A percentile compares a stretch with the other conserved stretches of the same genome.
These are phyloP conservation scores for Aspergillus brasiliensis DNA, from an alignment of 2,329 filamentous ascomycete species.

Conservation along the genomic window DNA sequence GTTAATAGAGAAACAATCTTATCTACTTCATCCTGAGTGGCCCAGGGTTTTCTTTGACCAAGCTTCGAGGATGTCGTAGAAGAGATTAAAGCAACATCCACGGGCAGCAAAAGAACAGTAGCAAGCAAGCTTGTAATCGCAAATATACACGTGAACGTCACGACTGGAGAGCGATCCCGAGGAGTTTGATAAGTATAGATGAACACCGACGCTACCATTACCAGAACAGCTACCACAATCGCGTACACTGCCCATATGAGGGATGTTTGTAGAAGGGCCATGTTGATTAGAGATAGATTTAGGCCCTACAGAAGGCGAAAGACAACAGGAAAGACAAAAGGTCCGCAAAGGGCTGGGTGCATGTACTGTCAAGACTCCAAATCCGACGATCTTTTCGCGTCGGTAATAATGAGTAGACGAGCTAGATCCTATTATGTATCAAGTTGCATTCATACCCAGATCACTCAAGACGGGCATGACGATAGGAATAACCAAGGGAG, in stretches of 20 bases:
- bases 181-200: constrained; percentile 91
- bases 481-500: not conserved
- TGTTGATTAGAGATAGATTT: constrained; percentile 31
- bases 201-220: constrained; percentile 78
- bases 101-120: constrained; percentile 87
- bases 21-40: constrained; percentile 76
- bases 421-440: not conserved
- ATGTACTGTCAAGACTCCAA: not conserved
- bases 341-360: not conserved
- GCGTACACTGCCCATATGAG: constrained; percentile 96
- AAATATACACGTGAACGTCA: constrained; percentile 82
- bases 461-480: not conserved
- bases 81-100: constrained; percentile 93
- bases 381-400: not conserved
- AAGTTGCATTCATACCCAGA: not conserved
- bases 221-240: constrained; percentile 73
- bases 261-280: constrained; percentile 78
- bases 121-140: constrained; percentile 86
- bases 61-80: constrained; percentile 75
- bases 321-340: not conserved
- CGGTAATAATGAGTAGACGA: not conserved
- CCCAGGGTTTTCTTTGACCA: constrained; percentile 92
- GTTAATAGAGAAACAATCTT: constrained; percentile 78
- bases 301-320: constrained; percentile 16
- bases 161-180: constrained; percentile 77